phyloP scores from a whole-genome alignment of 2,329 filamentous ascomycete species.

The Cladosporium cucumerinum region DNA sequence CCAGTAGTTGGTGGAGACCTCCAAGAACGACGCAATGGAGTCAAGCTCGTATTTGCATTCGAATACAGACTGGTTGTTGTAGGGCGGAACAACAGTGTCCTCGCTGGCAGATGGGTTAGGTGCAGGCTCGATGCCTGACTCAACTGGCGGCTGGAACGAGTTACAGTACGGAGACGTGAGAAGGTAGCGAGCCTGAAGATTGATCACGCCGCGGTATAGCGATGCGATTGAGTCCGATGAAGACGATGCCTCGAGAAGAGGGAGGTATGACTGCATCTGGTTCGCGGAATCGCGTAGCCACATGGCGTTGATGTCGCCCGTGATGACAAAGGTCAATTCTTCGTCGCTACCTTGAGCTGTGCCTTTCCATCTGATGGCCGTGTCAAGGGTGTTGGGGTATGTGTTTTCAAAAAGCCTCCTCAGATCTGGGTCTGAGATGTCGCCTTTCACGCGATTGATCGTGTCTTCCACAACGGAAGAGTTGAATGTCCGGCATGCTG shows the following conservation, averaged over 20 bases:
- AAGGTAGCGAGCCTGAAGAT: constrained; percentile 67
- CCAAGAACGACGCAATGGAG: constrained; percentile 50
- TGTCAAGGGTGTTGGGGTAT: constrained; percentile 73
- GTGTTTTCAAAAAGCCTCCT: constrained; percentile 68
- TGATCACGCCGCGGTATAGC: constrained; percentile 68
- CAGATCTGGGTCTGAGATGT: constrained; percentile 56
- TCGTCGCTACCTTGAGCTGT: constrained; percentile 56
- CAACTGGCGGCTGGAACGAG: constrained; percentile 50
- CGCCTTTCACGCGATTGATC: constrained; percentile 29
- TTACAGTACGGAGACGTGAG: constrained; percentile 56
- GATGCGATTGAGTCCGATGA: constrained; percentile 60
- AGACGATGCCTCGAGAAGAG: constrained; percentile 55
- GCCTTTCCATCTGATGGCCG: constrained; percentile 67
- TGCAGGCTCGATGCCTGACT: constrained; percentile 43
- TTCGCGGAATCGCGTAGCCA: constrained; percentile 58
- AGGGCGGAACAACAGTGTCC: constrained; percentile 44
- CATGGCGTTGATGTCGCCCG: constrained; percentile 54
- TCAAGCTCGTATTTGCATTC: constrained; percentile 56
- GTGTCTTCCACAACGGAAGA: constrained; percentile 43
- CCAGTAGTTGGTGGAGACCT: constrained; percentile 50
- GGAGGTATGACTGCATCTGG: constrained; percentile 68
- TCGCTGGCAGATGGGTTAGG: constrained; percentile 38
- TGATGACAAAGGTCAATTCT: constrained; percentile 61
- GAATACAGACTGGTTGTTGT: constrained; percentile 45
- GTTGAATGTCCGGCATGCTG: constrained; percentile 47